Conservation (phyloP, 2,329 filamentous ascomycete species). For the Pseudovirgaria hyperparasitica region DNA sequence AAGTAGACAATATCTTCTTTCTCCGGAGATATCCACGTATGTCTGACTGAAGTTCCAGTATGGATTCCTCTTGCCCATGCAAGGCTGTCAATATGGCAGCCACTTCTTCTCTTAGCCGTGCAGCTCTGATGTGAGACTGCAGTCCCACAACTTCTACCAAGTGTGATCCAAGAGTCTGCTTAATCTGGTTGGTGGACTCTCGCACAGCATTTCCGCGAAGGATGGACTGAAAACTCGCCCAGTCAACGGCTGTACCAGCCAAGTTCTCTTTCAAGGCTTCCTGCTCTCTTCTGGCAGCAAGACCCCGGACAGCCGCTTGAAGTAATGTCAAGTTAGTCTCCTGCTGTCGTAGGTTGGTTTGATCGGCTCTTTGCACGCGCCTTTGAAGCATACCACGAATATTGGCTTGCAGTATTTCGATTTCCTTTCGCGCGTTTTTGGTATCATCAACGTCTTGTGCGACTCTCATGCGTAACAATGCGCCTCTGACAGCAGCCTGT, state of each 20-base stretch:
- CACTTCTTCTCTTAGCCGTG: constrained; percentile 17
- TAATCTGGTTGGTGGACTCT: constrained; percentile 1
- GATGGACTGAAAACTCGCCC: constrained; percentile 32
- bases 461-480: constrained; percentile 48
- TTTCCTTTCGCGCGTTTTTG: constrained; percentile 33
- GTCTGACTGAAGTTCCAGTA: constrained; percentile 40
- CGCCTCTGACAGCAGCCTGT: constrained; percentile 50
- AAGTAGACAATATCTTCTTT: constrained; percentile 30
- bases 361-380: constrained; percentile 19
- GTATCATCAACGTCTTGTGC: constrained; percentile 22
- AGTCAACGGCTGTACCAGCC: constrained; percentile 26
- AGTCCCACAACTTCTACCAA: constrained; percentile 1
- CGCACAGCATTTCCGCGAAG: constrained; percentile 25
- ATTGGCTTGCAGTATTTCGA: constrained; percentile 25
- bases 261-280: constrained; percentile 28
- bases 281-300: constrained; percentile 26
- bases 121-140: constrained; percentile 13
- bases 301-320: constrained; percentile 52
- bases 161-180: constrained; percentile 1
- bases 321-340: constrained; percentile 36
- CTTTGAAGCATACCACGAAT: constrained; percentile 29
- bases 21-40: constrained; percentile 36
- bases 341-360: constrained; percentile 21
- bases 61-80: constrained; percentile 26
- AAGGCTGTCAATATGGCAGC: constrained; percentile 26